A percentile compares a stretch with the other conserved stretches of the same genome.
Evolutionary conservation across 192 early-diverging fungal species (phyloP).

Genomic region (Lobosporangium transversale): DNA sequence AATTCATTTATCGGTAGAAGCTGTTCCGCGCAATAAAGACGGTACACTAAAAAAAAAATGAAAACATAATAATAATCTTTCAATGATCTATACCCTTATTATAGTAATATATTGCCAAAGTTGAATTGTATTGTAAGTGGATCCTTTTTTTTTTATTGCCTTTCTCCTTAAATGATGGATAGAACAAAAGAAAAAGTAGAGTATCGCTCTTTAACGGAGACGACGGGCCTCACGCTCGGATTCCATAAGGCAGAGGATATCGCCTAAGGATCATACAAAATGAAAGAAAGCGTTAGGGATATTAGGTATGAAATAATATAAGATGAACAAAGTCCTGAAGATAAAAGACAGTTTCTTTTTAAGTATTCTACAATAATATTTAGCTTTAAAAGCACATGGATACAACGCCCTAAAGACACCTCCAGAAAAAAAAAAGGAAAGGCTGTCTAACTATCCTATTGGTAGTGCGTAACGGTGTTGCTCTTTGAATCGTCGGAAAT

Average conservation of each 20-base stretch:
- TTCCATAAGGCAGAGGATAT: conserved; percentile 96
- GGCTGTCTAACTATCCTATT: too few relatives aligned
- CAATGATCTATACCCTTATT: too few relatives aligned
- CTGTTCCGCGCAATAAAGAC: too few relatives aligned
- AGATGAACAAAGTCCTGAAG: not conserved
- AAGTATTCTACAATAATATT: too few relatives aligned
- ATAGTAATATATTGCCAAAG: too few relatives aligned
- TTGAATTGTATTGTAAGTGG: too few relatives aligned
- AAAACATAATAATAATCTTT: not conserved
- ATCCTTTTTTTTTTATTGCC: conserved; percentile 33
- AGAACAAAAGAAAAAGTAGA: conserved; percentile 8
- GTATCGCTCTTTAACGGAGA: conserved; percentile 80
- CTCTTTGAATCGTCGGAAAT: too few relatives aligned
- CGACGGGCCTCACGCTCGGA: conserved; percentile 99
- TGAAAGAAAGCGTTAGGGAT: not conserved
- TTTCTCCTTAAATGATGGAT: conserved; percentile 9
- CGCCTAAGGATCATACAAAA: conserved; percentile 60
- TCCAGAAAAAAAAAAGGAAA: too few relatives aligned
- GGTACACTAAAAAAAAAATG: too few relatives aligned
- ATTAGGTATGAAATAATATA: not conserved
- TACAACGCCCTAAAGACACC: too few relatives aligned
- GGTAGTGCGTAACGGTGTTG: too few relatives aligned
- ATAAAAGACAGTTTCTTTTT: not conserved
- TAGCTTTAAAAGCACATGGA: too few relatives aligned
- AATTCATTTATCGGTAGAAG: conserved; percentile 62